Percentiles rank a stretch among this genome's conserved stretches.
phyloP scores from a whole-genome alignment of 768 basidiomycete species.

The Naganishia vishniacii region DNA sequence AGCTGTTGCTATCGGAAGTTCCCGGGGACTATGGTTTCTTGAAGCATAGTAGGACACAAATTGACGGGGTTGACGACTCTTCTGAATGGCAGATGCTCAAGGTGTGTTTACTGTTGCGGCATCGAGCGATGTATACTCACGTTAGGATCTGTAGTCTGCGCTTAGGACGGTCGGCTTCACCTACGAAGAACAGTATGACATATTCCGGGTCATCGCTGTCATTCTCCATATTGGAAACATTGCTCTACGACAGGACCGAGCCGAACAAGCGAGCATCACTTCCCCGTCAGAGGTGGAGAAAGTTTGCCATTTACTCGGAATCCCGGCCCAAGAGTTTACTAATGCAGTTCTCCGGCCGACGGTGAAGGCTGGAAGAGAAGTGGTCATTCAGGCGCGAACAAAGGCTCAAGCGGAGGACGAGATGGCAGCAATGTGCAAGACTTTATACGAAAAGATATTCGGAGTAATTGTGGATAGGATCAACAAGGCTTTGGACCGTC shows the following conservation, averaged over 20 bases:
- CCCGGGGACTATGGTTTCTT: slow-evolving; percentile 84
- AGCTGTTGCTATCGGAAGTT: slow-evolving; percentile 65
- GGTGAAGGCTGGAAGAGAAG: slow-evolving; percentile 89
- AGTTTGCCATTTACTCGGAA: slow-evolving; percentile 83
- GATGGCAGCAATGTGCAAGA: slow-evolving; percentile 83
- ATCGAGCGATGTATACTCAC: too few species aligned
- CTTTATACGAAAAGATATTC: slow-evolving; percentile 94
- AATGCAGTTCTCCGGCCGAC: slow-evolving; percentile 82
- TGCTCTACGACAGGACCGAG: slow-evolving; percentile 66
- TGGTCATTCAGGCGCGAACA: slow-evolving; percentile 90
- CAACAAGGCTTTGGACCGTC: slow-evolving; percentile 87
- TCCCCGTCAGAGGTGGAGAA: slow-evolving; percentile 57
- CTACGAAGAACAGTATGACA: slow-evolving; percentile 72
- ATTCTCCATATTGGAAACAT: slow-evolving; percentile 96
- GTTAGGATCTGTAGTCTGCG: slow-evolving; percentile 56
- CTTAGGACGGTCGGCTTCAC: slow-evolving; percentile 86
- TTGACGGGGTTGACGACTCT: slow-evolving; percentile 90
- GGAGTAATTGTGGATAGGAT: slow-evolving; percentile 88
- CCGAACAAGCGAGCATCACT: slow-evolving; percentile 64
- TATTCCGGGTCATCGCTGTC: slow-evolving; percentile 89
- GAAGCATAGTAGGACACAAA: slow-evolving; percentile 77
- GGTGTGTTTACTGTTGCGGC: slow-evolving; percentile 51
- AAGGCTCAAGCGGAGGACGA: slow-evolving; percentile 88
- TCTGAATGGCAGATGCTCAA: slow-evolving; percentile 79
- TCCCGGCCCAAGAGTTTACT: slow-evolving; percentile 79